Conservation (phyloP, 805 yeast genomes). For the Cyberlindnera lachancei region DNA sequence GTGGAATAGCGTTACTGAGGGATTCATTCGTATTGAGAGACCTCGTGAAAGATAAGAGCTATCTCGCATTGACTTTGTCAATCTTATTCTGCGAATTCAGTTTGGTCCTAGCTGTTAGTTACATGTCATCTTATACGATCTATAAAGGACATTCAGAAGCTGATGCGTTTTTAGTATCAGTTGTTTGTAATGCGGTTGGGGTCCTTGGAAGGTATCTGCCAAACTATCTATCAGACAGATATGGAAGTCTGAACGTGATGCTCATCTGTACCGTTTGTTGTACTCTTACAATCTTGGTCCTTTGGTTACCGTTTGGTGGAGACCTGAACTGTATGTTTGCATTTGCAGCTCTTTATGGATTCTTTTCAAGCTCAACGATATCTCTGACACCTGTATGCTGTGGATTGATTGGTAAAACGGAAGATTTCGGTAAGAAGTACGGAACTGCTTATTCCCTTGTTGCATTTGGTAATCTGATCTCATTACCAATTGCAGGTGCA, state of each 20-base stretch:
- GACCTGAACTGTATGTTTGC: constrained; percentile 35
- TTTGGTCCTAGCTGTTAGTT: constrained; percentile 37
- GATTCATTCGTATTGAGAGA: constrained; percentile 8
- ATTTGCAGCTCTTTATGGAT: constrained; percentile 50
- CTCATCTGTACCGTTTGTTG: constrained; percentile 35
- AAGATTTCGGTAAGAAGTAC: constrained; percentile 60
- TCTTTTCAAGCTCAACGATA: constrained; percentile 53
- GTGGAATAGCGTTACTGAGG: constrained; percentile 1
- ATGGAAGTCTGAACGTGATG: constrained; percentile 30
- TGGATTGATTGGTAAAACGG: constrained; percentile 55
- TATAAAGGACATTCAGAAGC: constrained; percentile 34
- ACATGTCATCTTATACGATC: constrained; percentile 42
- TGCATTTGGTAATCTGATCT: constrained; percentile 41
- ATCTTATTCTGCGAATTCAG: constrained; percentile 20
- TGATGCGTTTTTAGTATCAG: constrained; percentile 36
- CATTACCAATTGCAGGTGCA: constrained; percentile 44
- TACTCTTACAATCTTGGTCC: constrained; percentile 38
- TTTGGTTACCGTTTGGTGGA: constrained; percentile 66
- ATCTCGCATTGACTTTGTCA: constrained; percentile 32
- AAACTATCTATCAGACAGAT: constrained; percentile 33
- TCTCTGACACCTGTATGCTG: constrained; percentile 64
- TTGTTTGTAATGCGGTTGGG: constrained; percentile 35
- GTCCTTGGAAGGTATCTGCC: constrained; percentile 36
- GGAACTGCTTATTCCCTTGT: constrained; percentile 51
- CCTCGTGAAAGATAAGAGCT: constrained; percentile 24